Base-by-base conservation (phyloP, 495 filamentous ascomycete genomes). In the Penicillium herquei region DNA sequence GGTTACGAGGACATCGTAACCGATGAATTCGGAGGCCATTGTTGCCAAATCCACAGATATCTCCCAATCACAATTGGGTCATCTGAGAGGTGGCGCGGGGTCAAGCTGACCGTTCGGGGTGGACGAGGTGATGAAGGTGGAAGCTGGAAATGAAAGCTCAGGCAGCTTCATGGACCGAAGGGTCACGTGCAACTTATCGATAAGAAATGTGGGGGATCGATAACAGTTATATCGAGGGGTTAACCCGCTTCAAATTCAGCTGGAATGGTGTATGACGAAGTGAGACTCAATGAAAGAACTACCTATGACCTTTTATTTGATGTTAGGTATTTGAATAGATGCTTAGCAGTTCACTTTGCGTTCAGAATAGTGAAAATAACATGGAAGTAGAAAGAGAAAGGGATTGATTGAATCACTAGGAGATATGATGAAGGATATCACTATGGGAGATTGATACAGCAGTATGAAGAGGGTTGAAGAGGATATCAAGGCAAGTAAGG, bases 1-100 rank as follows among this genome's bases (percentile, higher is more conserved):
- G 11, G 85, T 91, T 59, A 95, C 84, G 49, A 87, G 69, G 67
- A 96, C 89, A 54, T 85, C 84, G 64, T 90, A 81, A 33, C 91
- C 91, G 57, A 92, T 86, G 69, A 94, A 93, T 59, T 87, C 79
- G 56, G 78, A 71, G 12, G 84, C 80, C 85, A 89, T 89, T 56
- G 37, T 74, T 17, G 43, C 43, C 11, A 30, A 26, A 46, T 17
- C 13, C 49, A 50, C 43, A 26, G 16, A 35, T 30, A 8, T 40
- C 10, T 5, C 39, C 16, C 46, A 49, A n/a, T 52, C 11, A 51
- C 51, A 50, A 41, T 39, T 46, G 31, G 35, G 56, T 17, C 54
- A 61, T 52, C 34, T 13, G 37, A 58, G 31, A 51, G 48, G 46
- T 37, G 49, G 21, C 9, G 49, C n/a, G 51, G 8, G 18, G 17